Percentiles rank a stretch among this genome's conserved stretches.
Evolutionary conservation across 495 filamentous ascomycete genomes (phyloP).

Genomic region (Paragyromitra xinjiangensis): DNA sequence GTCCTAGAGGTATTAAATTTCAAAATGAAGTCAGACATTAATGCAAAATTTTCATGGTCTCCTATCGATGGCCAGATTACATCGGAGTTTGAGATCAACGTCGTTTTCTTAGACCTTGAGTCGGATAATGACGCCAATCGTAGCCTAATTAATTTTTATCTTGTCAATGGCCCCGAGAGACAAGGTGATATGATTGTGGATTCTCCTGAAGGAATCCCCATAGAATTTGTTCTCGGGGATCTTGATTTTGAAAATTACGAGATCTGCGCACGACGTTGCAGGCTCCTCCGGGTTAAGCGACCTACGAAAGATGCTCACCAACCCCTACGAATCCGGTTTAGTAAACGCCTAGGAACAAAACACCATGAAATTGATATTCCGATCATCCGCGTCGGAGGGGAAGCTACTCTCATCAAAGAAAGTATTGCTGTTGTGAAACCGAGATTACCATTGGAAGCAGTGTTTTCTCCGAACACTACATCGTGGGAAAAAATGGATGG

Average conservation of each 20-base stretch:
- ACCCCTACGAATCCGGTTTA: slow-evolving; percentile 35
- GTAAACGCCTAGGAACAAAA: slow-evolving; percentile 14
- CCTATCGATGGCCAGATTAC: slow-evolving; percentile 18
- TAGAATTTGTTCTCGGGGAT: slow-evolving; percentile 41
- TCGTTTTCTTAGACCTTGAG: slow-evolving; percentile 31
- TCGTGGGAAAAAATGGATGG: slow-evolving; percentile 25
- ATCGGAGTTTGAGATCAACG: slow-evolving; percentile 41
- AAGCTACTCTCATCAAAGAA: slow-evolving; percentile 40
- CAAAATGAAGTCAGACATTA: slow-evolving; percentile 31
- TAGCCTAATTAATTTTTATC: slow-evolving; percentile 34
- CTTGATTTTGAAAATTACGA: slow-evolving; percentile 35
- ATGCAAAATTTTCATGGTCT: slow-evolving; percentile 32
- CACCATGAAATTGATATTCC: slow-evolving; percentile 43
- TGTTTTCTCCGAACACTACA: slow-evolving; percentile 27
- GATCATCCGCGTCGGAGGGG: slow-evolving; percentile 25
- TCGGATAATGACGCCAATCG: slow-evolving; percentile 17
- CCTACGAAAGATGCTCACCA: slow-evolving; percentile 27
- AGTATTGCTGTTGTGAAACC: slow-evolving; percentile 33
- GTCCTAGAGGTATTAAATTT: slow-evolving; percentile 34
- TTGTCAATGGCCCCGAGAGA: slow-evolving; percentile 38
- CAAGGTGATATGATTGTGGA: slow-evolving; percentile 43
- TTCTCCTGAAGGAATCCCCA: slow-evolving; percentile 20
- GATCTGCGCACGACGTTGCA: slow-evolving; percentile 24
- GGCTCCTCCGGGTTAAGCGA: slow-evolving; percentile 40
- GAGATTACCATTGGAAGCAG: slow-evolving; percentile 39